Evolutionary conservation across 2,329 filamentous ascomycete genomes (phyloP), one percentile per base, ranked within the genome.

Genomic region (Fusarium subtropicale): DNA sequence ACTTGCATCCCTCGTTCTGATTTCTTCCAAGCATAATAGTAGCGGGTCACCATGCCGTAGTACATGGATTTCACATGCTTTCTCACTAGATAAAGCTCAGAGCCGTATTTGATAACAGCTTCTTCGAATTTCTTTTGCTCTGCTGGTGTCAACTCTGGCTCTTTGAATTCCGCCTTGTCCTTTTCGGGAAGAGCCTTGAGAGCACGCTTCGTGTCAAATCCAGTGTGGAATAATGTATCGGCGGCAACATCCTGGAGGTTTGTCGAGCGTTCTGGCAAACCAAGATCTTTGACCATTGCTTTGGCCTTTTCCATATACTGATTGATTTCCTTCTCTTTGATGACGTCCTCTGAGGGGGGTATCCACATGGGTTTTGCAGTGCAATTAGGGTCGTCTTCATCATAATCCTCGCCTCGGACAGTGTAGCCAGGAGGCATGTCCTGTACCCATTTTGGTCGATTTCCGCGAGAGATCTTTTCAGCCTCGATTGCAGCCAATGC

Each of bases 1-100:
- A 99, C 90, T 73, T 96, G 90, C 76, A 88, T 90, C 41, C 96
- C 96, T 61, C 91, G 90, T 3, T 91, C 87, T 0, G 93, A 93
- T 80, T 98, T 98, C 82, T 99, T 99, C 96, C 96, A 99, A 70
- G 92, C 92, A 78, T 99, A 99, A 80, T 98, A 99, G 77, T 92
- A 97, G 5, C 96, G 92, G 28, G 97, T 93, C 66, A 97, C 91
- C 61, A 93, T 88, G 52, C 91, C 90, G 66, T 94, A 90, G 41
- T 88, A 89, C 71, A 96, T 88, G 0, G 91, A 92, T 79, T 93
- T 94, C 74, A 97, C 92, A 78, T 97, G 92, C 71, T 92, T 90
- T 69, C 90, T 93, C 63, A 98, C 91, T 47, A 87, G 87, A 70
- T 93, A 88, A 74, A 97, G 89, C 80, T 99, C 96, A 0, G 95